Evolutionary conservation across 2,329 filamentous ascomycete genomes (phyloP).

Genomic region (Colletotrichum tabaci): DNA sequence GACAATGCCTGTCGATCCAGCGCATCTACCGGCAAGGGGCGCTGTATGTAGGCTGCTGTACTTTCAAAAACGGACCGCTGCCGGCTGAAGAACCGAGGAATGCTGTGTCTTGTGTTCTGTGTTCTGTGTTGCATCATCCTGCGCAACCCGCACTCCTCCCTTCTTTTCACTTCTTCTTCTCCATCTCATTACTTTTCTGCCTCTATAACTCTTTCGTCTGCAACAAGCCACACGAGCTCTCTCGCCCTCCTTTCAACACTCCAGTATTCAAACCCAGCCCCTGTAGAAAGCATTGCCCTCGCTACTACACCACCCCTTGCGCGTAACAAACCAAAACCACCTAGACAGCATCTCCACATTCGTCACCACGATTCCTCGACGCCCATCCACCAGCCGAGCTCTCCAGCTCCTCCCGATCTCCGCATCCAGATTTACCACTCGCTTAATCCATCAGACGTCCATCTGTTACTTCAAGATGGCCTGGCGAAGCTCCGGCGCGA

Average conservation of each 20-base stretch:
- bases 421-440: neutral
- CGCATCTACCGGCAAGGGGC: neutral
- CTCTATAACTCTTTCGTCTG: no score
- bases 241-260: no score
- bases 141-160: neutral
- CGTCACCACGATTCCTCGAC: constrained; percentile 33
- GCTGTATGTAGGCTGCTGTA: neutral
- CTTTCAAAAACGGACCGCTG: neutral
- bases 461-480: constrained; percentile 74
- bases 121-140: constrained; percentile 17
- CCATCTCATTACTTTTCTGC: neutral
- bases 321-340: neutral
- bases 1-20: neutral
- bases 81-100: neutral
- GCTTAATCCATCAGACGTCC: constrained; percentile 2
- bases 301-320: neutral
- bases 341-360: neutral
- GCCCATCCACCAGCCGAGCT: constrained; percentile 12
- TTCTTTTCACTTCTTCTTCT: neutral
- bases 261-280: no score
- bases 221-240: no score
- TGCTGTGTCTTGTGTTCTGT: no score
- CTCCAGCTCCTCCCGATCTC: constrained; percentile 32
- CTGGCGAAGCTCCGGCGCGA: constrained; percentile 85
- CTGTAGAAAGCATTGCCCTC: neutral